These are phyloP conservation scores for Lithohypha guttulata DNA, from an alignment of 2,329 filamentous ascomycete species.

Conservation along the genomic window DNA sequence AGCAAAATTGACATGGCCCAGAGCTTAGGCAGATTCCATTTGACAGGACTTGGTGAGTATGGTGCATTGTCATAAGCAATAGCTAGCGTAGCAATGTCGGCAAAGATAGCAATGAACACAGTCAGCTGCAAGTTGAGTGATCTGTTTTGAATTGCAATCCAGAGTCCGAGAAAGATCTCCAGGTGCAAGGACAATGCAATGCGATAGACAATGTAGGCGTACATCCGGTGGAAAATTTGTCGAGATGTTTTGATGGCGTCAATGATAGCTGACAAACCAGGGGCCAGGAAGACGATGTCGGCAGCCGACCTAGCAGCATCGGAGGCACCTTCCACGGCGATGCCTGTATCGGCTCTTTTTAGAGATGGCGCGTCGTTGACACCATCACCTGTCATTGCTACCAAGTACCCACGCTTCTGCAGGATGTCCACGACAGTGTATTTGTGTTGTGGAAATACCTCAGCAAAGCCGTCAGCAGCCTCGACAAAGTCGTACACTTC, in stretches of 20 bases:
- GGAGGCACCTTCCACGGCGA: conserved; percentile 84
- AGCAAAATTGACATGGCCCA: conserved; percentile 87
- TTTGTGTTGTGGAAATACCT: conserved; percentile 93
- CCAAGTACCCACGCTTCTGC: conserved; percentile 83
- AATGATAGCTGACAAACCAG: conserved; percentile 83
- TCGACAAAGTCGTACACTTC: conserved; percentile 94
- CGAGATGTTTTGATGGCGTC: conserved; percentile 86
- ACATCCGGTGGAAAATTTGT: conserved; percentile 95
- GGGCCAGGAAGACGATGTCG: conserved; percentile 88
- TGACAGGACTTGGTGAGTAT: conserved; percentile 74
- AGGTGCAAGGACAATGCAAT: conserved; percentile 85
- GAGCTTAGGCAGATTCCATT: conserved; percentile 90
- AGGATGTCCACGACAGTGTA: conserved; percentile 89
- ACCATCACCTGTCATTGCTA: conserved; percentile 94
- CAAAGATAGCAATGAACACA: conserved; percentile 91
- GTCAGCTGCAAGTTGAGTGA: conserved; percentile 77
- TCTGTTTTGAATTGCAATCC: conserved; percentile 79
- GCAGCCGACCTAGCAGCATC: conserved; percentile 84
- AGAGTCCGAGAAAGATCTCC: conserved; percentile 82
- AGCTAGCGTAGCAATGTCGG: conserved; percentile 80
- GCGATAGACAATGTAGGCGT: conserved; percentile 90
- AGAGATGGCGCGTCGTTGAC: conserved; percentile 88
- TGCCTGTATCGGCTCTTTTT: conserved; percentile 94
- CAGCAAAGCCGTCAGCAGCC: conserved; percentile 87
- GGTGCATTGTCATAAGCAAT: conserved; percentile 91